Evolutionary conservation across 768 basidiomycete genomes (phyloP), one percentile per base, ranked within the genome.

Genomic region (Tulasnella sp.): DNA sequence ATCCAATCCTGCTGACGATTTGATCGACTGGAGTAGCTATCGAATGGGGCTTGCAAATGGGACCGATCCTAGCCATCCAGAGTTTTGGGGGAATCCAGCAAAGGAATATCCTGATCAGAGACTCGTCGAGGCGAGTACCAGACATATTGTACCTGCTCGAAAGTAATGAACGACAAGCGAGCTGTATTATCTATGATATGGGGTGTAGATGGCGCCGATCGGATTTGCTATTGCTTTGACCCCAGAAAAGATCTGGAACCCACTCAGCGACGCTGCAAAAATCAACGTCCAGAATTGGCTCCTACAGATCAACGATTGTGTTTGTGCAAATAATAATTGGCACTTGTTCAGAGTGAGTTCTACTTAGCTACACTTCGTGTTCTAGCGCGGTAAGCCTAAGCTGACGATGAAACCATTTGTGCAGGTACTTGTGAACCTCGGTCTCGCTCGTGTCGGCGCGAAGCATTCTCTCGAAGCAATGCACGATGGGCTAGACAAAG

Each of bases 61-160:
- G 0, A 84, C 83, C n/a, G 75, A 88, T 67, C 83, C 84, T 0
- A 68, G 73, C 3, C 75, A 77, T 55, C 74, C 76, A 3, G 86
- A 88, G 71, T 87, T 84, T 70, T 89, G 86, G 86, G 86, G 85
- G 3, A 38, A 38, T 38, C 34, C 34, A 7, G 70, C 78, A 58
- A 85, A 85, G 76, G 76, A 78, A 56, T 79, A 83, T 65, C 83
- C 80, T 68, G 86, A 87, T 69, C 85, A 88, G 70, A 72, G 86
- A 41, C 87, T 88, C 85, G 86, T 88, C 1, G 86, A 87, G 55
- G 55, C 44, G 42, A 24, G 44, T 15, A 48, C 41, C 17, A 24
- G 11, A 38, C 34, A 7, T 38, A 15, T 38, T 15, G 15, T 7
- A 7, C 5, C 15, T 38, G 5, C 15, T 38, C 34, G 15, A 7